Evolutionary conservation across 225 moss, liverwort and hornwort species (phyloP).

Genomic region (Rhytidiadelphus loreus): DNA sequence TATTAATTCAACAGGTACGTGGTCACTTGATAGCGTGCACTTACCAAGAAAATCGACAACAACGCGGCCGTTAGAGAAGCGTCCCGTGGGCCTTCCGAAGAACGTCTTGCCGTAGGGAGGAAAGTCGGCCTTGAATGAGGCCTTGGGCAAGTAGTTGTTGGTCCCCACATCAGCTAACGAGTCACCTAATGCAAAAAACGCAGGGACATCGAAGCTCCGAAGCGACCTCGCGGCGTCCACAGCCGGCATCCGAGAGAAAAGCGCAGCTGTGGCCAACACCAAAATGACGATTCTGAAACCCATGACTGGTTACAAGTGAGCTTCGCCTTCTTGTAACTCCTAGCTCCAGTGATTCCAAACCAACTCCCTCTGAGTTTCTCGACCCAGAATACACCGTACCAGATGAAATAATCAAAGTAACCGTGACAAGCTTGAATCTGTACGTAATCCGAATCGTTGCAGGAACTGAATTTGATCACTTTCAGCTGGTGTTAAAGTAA

Average conservation of each 20-base stretch:
- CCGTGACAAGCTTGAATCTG: not conserved
- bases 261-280: not conserved
- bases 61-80: conserved; percentile 18
- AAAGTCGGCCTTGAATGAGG: not conserved
- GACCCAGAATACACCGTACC: not conserved
- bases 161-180: conserved; percentile 21
- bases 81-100: conserved; percentile 16
- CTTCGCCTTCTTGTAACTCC: not conserved
- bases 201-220: not conserved
- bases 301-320: not conserved
- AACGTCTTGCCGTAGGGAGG: conserved; percentile 18
- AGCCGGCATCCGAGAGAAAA: not conserved
- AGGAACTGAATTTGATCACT: not conserved
- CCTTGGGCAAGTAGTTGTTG: conserved; percentile 6
- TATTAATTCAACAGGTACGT: not conserved
- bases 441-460: not conserved
- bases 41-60: conserved; percentile 11
- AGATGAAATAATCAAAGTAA: not conserved
- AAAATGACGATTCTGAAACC: not conserved
- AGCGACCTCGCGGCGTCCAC: not conserved
- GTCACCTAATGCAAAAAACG: conserved; percentile 9
- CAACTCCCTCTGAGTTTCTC: not conserved
- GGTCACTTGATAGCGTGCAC: not conserved
- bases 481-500: not conserved
- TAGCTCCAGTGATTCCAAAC: not conserved